Base-by-base conservation (phyloP, 2,329 filamentous ascomycete species). In the Alternaria incomplexa region DNA sequence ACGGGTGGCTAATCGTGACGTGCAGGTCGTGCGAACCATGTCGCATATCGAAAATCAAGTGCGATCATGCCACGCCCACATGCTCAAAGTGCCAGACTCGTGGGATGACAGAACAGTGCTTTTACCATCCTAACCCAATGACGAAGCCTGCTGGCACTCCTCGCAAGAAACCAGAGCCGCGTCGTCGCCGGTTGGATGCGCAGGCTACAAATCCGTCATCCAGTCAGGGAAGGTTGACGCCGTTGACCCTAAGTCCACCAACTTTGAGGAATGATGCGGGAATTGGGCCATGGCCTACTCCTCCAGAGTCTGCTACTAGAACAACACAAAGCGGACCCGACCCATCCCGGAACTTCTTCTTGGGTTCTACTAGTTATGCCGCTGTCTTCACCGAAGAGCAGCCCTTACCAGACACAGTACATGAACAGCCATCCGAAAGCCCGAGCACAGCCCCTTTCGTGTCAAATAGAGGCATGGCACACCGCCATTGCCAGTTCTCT, bases 351-450 rank as follows among this genome's bases (percentile, higher is more conserved):
- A 72, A 71, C 30, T 79, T 77, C 57, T 79, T 75, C 55, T 64
- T 79, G 15, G 77, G 76, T 2, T 79, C 76, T 8, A 79, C 77
- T 8, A 79, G 77, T 59, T 79, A 79, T 66, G 76, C 77, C 6
- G 73, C 72, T 40, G 75, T 79, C 0, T 79, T 79, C 43, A 73
- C 72, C 3, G 75, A 76, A 56, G 71, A 78, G 28, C 65, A 65
- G 8, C 70, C 75, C 3, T 62, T 79, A 30, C 71, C 74, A 20
- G 71, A 77, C 6, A 72, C 73, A 17, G 59, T 76, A 15, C 72
- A 77, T 57, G 72, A 76, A 50, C 73, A 78, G 46, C 73, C 73
- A 40, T 64, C 71, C 15, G 69, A 77, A 40, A 63, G 66, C 11
- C 64, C 71, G 43, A 73, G 61, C 58, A 61, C 66, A 10, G 71